These are phyloP conservation scores for Skeletonema grethae DNA, from an alignment of 108 stramenopile genomes.

Conservation along the genomic window DNA sequence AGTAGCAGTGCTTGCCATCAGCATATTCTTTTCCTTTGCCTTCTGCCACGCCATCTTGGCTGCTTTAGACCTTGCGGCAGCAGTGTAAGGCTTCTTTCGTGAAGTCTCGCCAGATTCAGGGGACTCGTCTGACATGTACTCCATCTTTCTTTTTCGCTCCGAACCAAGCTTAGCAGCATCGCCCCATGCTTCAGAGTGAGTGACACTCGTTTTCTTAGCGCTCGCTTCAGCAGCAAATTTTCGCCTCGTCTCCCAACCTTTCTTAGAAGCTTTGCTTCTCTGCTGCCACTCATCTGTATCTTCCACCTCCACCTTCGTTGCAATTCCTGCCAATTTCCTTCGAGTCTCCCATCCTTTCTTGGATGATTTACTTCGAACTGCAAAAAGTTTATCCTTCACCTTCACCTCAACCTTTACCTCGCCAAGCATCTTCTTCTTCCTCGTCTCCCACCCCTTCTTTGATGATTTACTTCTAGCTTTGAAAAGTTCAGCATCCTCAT, in stretches of 20 bases:
- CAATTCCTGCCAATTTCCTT: background rate
- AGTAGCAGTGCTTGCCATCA: background rate
- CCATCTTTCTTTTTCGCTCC: constrained; percentile 3
- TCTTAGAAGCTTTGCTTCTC: background rate
- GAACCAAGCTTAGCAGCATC: background rate
- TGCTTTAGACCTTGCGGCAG: background rate
- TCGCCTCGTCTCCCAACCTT: constrained; percentile 3
- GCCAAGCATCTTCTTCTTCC: background rate
- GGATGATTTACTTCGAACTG: background rate
- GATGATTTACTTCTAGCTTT: constrained; percentile 3
- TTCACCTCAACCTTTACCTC: background rate
- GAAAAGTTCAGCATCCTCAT: background rate
- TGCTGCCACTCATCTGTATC: constrained; percentile 1
- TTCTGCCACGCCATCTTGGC: background rate
- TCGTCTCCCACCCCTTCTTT: constrained; percentile 4
- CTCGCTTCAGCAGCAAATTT: background rate
- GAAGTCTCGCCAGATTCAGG: background rate
- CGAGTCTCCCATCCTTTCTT: background rate
- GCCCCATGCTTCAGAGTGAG: background rate
- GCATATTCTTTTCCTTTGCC: background rate
- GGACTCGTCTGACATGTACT: background rate
- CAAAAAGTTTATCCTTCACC: background rate
- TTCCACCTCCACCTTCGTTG: background rate
- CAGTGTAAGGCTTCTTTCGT: background rate
- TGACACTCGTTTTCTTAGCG: background rate